Evolutionary conservation across 305 asterid species (phyloP).

Genomic region (Salvia sclarea): DNA sequence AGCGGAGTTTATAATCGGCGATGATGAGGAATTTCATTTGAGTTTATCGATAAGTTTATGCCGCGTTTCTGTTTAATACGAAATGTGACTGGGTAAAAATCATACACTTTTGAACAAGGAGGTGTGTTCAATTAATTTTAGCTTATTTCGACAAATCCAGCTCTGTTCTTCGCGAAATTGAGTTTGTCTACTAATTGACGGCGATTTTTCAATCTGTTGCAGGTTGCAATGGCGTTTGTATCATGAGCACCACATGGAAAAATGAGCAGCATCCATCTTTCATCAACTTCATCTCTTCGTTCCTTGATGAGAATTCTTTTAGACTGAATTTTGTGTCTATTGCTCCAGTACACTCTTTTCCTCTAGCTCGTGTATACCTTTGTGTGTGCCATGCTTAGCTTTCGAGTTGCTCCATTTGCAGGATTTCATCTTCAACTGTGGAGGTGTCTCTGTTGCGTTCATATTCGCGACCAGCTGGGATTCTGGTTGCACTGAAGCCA

Average conservation of each 20-base stretch:
- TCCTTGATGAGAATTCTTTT: constrained; percentile 66
- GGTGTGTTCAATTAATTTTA: neutral
- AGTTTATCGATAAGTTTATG: neutral
- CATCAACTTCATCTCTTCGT: constrained; percentile 76
- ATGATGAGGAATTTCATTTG: neutral
- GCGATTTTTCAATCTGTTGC: constrained; percentile 35
- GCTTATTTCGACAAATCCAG: neutral
- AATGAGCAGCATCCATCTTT: constrained; percentile 77
- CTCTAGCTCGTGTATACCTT: constrained; percentile 20
- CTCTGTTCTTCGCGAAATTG: neutral
- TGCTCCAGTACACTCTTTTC: constrained; percentile 61
- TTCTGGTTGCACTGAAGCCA: constrained; percentile 36
- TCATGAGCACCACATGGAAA: constrained; percentile 81
- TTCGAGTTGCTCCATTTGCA: constrained; percentile 42
- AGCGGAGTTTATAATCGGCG: neutral
- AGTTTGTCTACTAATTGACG: constrained; percentile 13
- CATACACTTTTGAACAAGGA: neutral
- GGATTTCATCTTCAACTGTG: constrained; percentile 95
- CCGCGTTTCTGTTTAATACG: neutral
- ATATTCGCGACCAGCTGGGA: constrained; percentile 72
- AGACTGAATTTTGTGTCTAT: constrained; percentile 67
- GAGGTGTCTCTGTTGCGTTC: constrained; percentile 87
- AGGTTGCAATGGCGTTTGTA: constrained; percentile 81
- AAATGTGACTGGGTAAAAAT: neutral
- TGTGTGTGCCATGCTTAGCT: constrained; percentile 1